These are phyloP conservation scores for Nelumbo lutea DNA, from an alignment of 164 flowering plant genomes.

Conservation along the genomic window DNA sequence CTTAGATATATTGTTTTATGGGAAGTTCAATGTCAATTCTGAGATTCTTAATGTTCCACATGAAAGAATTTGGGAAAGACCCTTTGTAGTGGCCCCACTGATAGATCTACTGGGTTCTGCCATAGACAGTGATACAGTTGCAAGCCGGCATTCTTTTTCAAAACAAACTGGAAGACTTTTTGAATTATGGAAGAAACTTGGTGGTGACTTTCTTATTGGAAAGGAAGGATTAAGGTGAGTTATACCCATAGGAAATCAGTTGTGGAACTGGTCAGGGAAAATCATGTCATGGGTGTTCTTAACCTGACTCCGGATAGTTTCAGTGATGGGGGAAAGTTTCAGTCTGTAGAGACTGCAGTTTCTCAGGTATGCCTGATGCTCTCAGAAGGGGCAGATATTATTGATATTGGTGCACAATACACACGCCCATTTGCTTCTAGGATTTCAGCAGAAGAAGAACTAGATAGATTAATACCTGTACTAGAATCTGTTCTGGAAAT, in stretches of 20 bases:
- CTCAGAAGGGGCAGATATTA: conserved; percentile 82
- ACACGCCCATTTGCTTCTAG: conserved; percentile 74
- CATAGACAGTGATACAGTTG: conserved; percentile 52
- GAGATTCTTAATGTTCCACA: conserved; percentile 78
- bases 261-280: conserved; percentile 82
- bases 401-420: conserved; percentile 93
- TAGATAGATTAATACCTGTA: conserved; percentile 74
- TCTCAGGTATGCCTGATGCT: conserved; percentile 65
- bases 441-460: conserved; percentile 70
- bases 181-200: conserved; percentile 71
- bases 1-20: conserved; percentile 86
- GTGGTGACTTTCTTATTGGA: conserved; percentile 73
- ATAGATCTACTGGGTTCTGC: conserved; percentile 73
- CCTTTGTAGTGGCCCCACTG: conserved; percentile 91
- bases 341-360: conserved; percentile 59
- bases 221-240: conserved; percentile 74
- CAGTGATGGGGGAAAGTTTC: conserved; percentile 88
- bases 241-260: conserved; percentile 54
- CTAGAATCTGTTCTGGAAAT: conserved; percentile 57
- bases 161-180: conserved; percentile 47
- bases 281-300: conserved; percentile 85
- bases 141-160: conserved; percentile 76
- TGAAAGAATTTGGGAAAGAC: conserved; percentile 91
- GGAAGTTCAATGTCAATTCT: conserved; percentile 55
- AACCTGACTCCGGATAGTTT: conserved; percentile 94